These are phyloP conservation scores for Melaleuca quinquenervia DNA, from an alignment of 345 rosid genomes.

Conservation along the genomic window DNA sequence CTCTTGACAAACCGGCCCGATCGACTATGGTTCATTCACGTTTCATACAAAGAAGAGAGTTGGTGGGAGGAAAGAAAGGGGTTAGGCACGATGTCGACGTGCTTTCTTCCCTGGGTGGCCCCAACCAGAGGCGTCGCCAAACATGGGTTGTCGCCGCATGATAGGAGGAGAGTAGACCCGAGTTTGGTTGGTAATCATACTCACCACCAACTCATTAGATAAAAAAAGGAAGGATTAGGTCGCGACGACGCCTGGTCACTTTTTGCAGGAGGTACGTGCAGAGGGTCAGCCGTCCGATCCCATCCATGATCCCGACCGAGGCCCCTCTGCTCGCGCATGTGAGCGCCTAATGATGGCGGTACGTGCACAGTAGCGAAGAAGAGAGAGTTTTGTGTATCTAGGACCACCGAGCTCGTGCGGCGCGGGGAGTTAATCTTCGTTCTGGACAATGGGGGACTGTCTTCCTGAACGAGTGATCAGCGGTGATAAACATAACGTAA, in stretches of 20 bases:
- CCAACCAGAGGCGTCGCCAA: not conserved
- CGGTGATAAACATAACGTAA: not conserved
- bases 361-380: not conserved
- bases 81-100: not conserved
- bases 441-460: not conserved
- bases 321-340: not conserved
- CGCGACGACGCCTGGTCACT: not conserved
- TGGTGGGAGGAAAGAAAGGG: not conserved
- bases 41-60: not conserved
- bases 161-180: not conserved
- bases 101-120: not conserved
- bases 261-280: not conserved
- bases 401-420: not conserved
- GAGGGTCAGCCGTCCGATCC: not conserved
- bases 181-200: not conserved
- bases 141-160: not conserved
- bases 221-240: not conserved
- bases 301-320: not conserved
- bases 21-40: not conserved
- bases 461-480: not conserved
- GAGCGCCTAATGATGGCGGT: not conserved
- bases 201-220: not conserved
- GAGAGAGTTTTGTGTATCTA: too few species aligned
- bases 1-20: not conserved
- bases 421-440: not conserved